Conservation (phyloP, 805 yeast genomes). For the Metschnikowia continentalis region DNA sequence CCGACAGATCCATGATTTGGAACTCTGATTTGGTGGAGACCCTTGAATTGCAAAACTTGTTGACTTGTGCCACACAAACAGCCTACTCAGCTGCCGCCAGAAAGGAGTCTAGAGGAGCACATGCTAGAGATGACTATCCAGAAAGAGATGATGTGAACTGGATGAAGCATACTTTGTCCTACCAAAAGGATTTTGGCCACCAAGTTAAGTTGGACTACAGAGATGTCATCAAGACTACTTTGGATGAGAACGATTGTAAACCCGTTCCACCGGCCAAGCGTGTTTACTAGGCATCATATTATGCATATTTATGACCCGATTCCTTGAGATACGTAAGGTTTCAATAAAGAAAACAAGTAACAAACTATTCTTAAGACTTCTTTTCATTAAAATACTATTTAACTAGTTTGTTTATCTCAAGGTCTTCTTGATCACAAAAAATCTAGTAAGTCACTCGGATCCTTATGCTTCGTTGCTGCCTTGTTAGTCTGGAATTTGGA, state of each 20-base stretch:
- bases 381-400: not conserved
- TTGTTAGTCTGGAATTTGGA: not conserved
- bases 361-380: not conserved
- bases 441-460: not conserved
- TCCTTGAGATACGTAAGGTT: not conserved
- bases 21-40: conserved; percentile 96
- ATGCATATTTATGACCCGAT: not conserved
- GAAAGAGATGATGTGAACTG: conserved; percentile 93
- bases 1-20: conserved; percentile 98
- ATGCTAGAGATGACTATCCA: conserved; percentile 97
- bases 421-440: not conserved
- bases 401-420: not conserved
- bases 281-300: conserved; percentile 56
- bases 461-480: not conserved
- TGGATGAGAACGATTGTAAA: conserved; percentile 90
- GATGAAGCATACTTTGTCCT: conserved; percentile 96
- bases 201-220: conserved; percentile 78
- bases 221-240: conserved; percentile 73
- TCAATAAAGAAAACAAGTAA: not conserved
- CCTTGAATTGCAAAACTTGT: conserved; percentile 89
- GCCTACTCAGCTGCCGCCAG: conserved; percentile 93
- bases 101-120: conserved; percentile 98
- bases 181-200: conserved; percentile 74
- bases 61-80: conserved; percentile 96
- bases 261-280: conserved; percentile 96